Base-by-base conservation (phyloP, 257 asterid species). In the Thymus mandschuricus region DNA sequence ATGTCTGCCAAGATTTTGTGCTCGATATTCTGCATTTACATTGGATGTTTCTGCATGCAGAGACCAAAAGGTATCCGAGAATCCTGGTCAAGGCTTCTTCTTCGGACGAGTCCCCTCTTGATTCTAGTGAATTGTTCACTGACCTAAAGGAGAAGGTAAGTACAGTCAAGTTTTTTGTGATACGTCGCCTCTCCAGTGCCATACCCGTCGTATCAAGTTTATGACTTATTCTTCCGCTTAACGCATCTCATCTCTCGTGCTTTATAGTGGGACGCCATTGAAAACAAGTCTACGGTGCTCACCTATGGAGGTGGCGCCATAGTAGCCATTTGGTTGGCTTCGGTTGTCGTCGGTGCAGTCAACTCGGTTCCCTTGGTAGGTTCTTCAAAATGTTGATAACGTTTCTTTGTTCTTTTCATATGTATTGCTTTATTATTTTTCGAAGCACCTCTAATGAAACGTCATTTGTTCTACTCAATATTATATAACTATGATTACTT, bases 331-430 rank as follows among this genome's bases (percentile, higher is more conserved):
- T 93, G 98, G 98, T 75, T 93, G 77, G 85, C 98, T 80, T 81
- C 98, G n/a, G 77, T 65, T 50, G 70, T 93, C 35, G 88, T 93
- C 46, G 84, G 97, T 68, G 98, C 98, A 8, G 84, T 93, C 85
- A 93, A 93, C 87, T 85, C 98, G 1, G 89, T 93, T 64, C 98
- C 98, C 70, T 73, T 93, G 96, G 98, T 93, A 75, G 48, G 90
- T 80, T 67, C 62, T 56, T 59, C 2, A 12, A 65, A 31, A 71
- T 40, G 41, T 33, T 48, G 33, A 31, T 45, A 13, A 3, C 1
- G 40, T 29, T n/a, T 38, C 10, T 35, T 38, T 49, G 8, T 49
- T 56, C 33, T 11, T 59, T 12, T 7, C 27, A 45, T 40, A 15
- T 21, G 21, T 33, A 43, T 43, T 34, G 6, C 10, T 44, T 30